A percentile compares a stretch with the other conserved stretches of the same genome.
These are phyloP conservation scores for Sclerotinia trifoliorum DNA, from an alignment of 2,329 filamentous ascomycete genomes.

Conservation along the genomic window DNA sequence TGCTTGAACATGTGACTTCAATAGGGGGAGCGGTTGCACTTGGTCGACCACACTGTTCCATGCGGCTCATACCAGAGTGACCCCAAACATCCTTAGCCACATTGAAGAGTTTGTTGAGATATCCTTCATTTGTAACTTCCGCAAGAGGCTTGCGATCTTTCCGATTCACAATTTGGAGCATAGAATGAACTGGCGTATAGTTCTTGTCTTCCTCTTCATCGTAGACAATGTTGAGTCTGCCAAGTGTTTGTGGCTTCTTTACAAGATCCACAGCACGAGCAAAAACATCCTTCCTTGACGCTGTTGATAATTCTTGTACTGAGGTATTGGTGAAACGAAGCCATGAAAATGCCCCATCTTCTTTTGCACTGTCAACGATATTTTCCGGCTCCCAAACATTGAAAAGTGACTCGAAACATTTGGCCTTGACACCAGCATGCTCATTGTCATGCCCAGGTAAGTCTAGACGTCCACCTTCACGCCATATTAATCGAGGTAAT, in stretches of 20 bases:
- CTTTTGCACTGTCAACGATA: constrained; percentile 61
- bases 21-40: constrained; percentile 82
- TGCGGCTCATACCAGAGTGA: constrained; percentile 68
- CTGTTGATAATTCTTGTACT: constrained; percentile 66
- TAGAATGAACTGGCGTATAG: constrained; percentile 70
- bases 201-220: constrained; percentile 60
- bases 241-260: constrained; percentile 57
- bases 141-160: constrained; percentile 65
- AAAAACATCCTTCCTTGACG: constrained; percentile 69
- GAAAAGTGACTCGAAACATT: constrained; percentile 76
- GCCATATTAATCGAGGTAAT: constrained; percentile 78
- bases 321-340: constrained; percentile 82
- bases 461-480: constrained; percentile 73
- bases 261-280: constrained; percentile 66
- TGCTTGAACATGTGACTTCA: constrained; percentile 72
- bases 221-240: constrained; percentile 67
- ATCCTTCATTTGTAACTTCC: constrained; percentile 68
- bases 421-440: constrained; percentile 75
- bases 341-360: constrained; percentile 77
- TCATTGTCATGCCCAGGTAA: constrained; percentile 71
- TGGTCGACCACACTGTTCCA: constrained; percentile 81
- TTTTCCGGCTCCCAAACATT: constrained; percentile 87
- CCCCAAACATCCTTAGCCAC: constrained; percentile 66
- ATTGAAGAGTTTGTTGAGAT: constrained; percentile 74
- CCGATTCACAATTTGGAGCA: constrained; percentile 77